These are phyloP conservation scores for Microdochium trichocladiopsis DNA, from an alignment of 2,329 filamentous ascomycete genomes.

Conservation along the genomic window DNA sequence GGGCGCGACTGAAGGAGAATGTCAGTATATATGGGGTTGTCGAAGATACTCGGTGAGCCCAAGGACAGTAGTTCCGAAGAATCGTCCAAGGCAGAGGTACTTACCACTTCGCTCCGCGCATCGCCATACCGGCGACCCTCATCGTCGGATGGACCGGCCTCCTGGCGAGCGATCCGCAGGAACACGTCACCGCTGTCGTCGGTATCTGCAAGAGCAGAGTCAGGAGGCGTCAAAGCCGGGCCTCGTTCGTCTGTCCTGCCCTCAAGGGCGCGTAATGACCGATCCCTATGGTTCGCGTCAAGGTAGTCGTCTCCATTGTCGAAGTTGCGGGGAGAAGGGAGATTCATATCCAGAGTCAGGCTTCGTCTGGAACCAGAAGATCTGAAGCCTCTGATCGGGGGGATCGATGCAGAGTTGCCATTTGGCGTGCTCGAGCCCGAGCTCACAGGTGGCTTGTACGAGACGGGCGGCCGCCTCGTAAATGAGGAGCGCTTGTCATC, in stretches of 20 bases:
- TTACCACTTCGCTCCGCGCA: constrained; percentile 37
- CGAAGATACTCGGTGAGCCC: too few relatives aligned
- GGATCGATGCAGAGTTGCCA: constrained; percentile 28
- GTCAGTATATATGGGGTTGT: too few relatives aligned
- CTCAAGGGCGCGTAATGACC: constrained; percentile 43
- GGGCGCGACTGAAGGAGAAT: constrained; percentile 35
- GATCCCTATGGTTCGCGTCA: constrained; percentile 39
- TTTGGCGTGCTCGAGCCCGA: constrained; percentile 12
- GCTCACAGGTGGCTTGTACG: constrained; percentile 35
- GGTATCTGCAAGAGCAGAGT: constrained; percentile 30
- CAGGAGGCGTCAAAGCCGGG: constrained; percentile 30
- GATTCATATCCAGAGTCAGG: constrained; percentile 44
- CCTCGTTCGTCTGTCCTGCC: constrained; percentile 30
- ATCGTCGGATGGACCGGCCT: constrained; percentile 30
- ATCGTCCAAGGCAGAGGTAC: too few relatives aligned
- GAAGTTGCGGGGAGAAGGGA: constrained; percentile 31
- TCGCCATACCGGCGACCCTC: constrained; percentile 23
- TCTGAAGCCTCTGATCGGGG: constrained; percentile 49
- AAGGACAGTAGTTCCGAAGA: too few relatives aligned
- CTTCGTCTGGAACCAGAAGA: constrained; percentile 51
- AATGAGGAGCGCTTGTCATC: constrained; percentile 40
- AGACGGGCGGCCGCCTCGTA: constrained; percentile 39
- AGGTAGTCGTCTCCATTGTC: constrained; percentile 34
- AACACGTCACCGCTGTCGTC: constrained; percentile 54
- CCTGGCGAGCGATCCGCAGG: constrained; percentile 50